phyloP scores from a whole-genome alignment of 495 filamentous ascomycete species.

The Podospora comata region DNA sequence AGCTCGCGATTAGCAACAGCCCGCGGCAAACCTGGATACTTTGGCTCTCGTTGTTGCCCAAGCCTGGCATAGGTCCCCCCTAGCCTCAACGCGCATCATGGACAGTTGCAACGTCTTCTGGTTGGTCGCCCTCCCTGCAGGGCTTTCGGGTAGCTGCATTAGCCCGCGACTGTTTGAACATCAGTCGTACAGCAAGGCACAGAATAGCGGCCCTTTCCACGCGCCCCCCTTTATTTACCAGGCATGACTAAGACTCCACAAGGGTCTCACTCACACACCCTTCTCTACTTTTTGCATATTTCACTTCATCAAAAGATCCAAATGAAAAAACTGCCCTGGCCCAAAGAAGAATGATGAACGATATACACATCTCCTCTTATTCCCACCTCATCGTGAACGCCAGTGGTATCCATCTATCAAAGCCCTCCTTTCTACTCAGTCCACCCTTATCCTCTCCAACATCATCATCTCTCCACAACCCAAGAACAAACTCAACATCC shows the following conservation, averaged over 20 bases:
- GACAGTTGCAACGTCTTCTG: slow-evolving; percentile 1
- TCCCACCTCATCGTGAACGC: too few species aligned
- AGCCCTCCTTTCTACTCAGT: background rate
- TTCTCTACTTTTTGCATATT: background rate
- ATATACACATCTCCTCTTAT: background rate
- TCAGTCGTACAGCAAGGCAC: slow-evolving; percentile 31
- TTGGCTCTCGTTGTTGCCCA: background rate
- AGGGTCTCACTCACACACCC: background rate
- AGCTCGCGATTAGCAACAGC: background rate
- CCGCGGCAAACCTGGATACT: background rate
- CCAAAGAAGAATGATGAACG: background rate
- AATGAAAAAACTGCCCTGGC: background rate
- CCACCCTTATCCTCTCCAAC: background rate
- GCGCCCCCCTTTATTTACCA: slow-evolving; percentile 3
- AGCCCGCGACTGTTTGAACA: slow-evolving; percentile 46
- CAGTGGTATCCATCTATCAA: background rate
- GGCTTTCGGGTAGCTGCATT: slow-evolving; percentile 40
- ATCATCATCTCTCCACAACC: background rate
- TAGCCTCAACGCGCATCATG: background rate
- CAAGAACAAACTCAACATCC: background rate
- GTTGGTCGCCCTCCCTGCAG: slow-evolving; percentile 20
- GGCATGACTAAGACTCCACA: background rate
- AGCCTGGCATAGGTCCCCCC: background rate
- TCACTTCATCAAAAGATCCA: background rate
- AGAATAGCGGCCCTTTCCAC: slow-evolving; percentile 14